Percentiles rank a stretch among this genome's conserved stretches.
Evolutionary conservation across 139 green algal genomes (phyloP).

Genomic region (Klebsormidium nitens): DNA sequence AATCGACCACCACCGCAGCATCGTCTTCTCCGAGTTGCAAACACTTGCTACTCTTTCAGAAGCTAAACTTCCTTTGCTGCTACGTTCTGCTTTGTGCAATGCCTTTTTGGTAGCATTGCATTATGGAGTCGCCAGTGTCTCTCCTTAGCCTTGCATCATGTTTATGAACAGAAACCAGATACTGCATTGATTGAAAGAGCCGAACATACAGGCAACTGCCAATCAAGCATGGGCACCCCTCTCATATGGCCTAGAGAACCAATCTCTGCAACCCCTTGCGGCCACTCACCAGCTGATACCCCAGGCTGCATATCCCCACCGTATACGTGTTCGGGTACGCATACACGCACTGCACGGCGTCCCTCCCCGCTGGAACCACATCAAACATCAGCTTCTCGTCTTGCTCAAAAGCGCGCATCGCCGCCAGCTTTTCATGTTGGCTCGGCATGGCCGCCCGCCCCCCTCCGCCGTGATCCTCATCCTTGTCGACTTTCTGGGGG

Average conservation of each 20-base stretch:
- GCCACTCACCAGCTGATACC: conserved; percentile 47
- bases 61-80: too few species aligned
- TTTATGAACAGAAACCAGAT: too few species aligned
- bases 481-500: too few species aligned
- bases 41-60: too few species aligned
- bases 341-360: conserved; percentile 36
- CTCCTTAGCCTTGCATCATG: not conserved
- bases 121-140: not conserved
- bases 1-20: too few species aligned
- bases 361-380: not conserved
- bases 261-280: not conserved
- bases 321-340: conserved; percentile 55
- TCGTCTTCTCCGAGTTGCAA: too few species aligned
- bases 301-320: conserved; percentile 51
- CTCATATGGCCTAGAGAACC: too few species aligned
- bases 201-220: not conserved
- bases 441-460: too few species aligned
- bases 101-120: not conserved
- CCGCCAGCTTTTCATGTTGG: too few species aligned
- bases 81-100: not conserved
- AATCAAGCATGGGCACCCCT: too few species aligned
- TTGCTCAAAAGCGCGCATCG: conserved; percentile 16
- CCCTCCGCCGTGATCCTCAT: too few species aligned
- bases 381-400: conserved; percentile 23
- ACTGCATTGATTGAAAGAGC: not conserved